Percentiles rank a stretch among this genome's conserved stretches.
Evolutionary conservation across 768 basidiomycete species (phyloP).

Genomic region (Serendipita indica): DNA sequence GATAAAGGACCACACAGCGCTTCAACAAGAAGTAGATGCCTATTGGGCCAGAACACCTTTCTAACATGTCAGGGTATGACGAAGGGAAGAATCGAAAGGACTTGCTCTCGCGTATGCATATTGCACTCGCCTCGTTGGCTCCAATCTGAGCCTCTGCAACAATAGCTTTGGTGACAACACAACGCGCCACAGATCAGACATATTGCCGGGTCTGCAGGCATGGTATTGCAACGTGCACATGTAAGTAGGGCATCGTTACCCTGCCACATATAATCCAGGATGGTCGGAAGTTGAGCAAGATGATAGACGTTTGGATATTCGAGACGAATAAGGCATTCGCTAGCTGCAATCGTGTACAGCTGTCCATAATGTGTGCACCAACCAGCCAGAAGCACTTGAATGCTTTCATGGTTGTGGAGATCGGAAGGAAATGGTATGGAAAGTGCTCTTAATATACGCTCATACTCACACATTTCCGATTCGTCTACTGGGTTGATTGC

Average conservation of each 20-base stretch:
- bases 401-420: constrained; percentile 66
- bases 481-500: constrained; percentile 35
- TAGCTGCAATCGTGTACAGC: constrained; percentile 62
- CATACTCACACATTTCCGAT: constrained; percentile 53
- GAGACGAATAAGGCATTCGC: constrained; percentile 41
- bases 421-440: constrained; percentile 67
- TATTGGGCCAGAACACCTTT: constrained; percentile 76
- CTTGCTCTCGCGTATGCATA: constrained; percentile 85
- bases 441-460: constrained; percentile 56
- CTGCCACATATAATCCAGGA: constrained; percentile 74
- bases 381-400: constrained; percentile 77
- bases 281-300: constrained; percentile 62
- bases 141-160: constrained; percentile 61
- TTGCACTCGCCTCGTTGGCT: constrained; percentile 79
- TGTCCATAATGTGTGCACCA: constrained; percentile 86
- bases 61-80: not conserved
- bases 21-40: constrained; percentile 88
- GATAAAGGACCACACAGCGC: constrained; percentile 75
- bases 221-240: constrained; percentile 62
- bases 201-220: constrained; percentile 75
- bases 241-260: constrained; percentile 54
- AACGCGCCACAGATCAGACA: constrained; percentile 82
- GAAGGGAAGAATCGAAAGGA: constrained; percentile 17
- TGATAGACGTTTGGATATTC: constrained; percentile 78
- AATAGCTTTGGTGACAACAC: constrained; percentile 83